Percentiles rank a stretch among this genome's conserved stretches.
These are phyloP conservation scores for Lanmaoa pseudosensibilis DNA, from an alignment of 768 basidiomycete species.

Conservation along the genomic window DNA sequence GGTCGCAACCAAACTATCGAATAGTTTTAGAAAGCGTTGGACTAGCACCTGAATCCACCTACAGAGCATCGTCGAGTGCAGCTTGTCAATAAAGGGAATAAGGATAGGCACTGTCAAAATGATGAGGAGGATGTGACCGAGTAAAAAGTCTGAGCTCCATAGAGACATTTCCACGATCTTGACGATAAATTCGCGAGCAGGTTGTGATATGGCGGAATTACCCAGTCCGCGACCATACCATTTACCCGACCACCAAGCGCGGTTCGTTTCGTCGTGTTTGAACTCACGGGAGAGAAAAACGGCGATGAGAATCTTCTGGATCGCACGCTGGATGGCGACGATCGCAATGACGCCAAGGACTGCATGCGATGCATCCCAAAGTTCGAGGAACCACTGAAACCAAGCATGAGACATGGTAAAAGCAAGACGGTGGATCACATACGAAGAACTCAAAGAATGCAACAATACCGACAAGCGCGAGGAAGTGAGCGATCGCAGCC, in stretches of 20 bases:
- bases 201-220: slow-evolving; percentile 89
- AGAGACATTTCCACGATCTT: slow-evolving; percentile 98
- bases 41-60: slow-evolving; percentile 34
- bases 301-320: slow-evolving; percentile 93
- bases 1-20: slow-evolving; percentile 88
- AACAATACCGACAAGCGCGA: slow-evolving; percentile 78
- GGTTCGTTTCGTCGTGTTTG: slow-evolving; percentile 98
- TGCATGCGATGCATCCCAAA: slow-evolving; percentile 96
- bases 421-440: slow-evolving; percentile 38
- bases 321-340: slow-evolving; percentile 85
- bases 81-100: slow-evolving; percentile 82
- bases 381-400: slow-evolving; percentile 88
- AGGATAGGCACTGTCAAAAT: slow-evolving; percentile 82
- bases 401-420: slow-evolving; percentile 28
- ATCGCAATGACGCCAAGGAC: slow-evolving; percentile 90
- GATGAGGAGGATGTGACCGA: slow-evolving; percentile 81
- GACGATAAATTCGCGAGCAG: slow-evolving; percentile 95
- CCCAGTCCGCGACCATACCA: slow-evolving; percentile 97
- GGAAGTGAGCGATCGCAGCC: slow-evolving; percentile 87
- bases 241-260: slow-evolving; percentile 98
- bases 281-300: slow-evolving; percentile 95
- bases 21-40: slow-evolving; percentile 6
- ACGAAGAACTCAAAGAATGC: slow-evolving; percentile 97
- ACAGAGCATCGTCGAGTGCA: slow-evolving; percentile 95
- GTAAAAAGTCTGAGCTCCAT: slow-evolving; percentile 93